Conservation (phyloP, 2,329 filamentous ascomycete genomes). For the Alternaria metachromatica region DNA sequence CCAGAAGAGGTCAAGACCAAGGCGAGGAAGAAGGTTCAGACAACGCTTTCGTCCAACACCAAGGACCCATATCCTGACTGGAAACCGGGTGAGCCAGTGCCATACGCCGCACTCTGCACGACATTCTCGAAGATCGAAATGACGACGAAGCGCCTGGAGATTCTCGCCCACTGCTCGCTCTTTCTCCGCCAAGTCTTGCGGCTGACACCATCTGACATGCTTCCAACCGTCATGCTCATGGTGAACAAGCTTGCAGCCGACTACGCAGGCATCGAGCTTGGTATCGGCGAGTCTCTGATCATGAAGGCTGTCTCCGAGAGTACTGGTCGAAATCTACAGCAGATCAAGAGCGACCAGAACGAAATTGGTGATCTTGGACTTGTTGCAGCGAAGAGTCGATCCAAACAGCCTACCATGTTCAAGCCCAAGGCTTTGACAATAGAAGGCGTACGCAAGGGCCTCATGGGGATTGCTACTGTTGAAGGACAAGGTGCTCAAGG, state of each 20-base stretch:
- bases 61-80: slow-evolving; percentile 95
- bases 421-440: slow-evolving; percentile 92
- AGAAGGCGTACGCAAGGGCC: slow-evolving; percentile 81
- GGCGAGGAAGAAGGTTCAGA: slow-evolving; percentile 80
- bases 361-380: slow-evolving; percentile 95
- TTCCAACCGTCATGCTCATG: slow-evolving; percentile 92
- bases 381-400: slow-evolving; percentile 93
- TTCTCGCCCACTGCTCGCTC: slow-evolving; percentile 84
- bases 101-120: slow-evolving; percentile 91
- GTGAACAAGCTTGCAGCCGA: slow-evolving; percentile 97
- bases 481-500: slow-evolving; percentile 87
- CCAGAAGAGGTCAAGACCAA: slow-evolving; percentile 77
- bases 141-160: slow-evolving; percentile 89
- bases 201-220: slow-evolving; percentile 83
- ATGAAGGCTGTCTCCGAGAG: slow-evolving; percentile 98
- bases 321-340: slow-evolving; percentile 82
- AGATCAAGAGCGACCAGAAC: slow-evolving; percentile 95
- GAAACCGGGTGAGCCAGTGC: slow-evolving; percentile 85
- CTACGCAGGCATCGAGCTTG: slow-evolving; percentile 93
- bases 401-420: slow-evolving; percentile 97
- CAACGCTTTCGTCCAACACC: slow-evolving; percentile 69
- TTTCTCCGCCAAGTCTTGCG: slow-evolving; percentile 95
- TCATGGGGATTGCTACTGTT: slow-evolving; percentile 87
- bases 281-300: slow-evolving; percentile 97
- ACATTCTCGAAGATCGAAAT: slow-evolving; percentile 96